phyloP scores from a whole-genome alignment of 2,329 filamentous ascomycete genomes.

The Graphilbum sp. region DNA sequence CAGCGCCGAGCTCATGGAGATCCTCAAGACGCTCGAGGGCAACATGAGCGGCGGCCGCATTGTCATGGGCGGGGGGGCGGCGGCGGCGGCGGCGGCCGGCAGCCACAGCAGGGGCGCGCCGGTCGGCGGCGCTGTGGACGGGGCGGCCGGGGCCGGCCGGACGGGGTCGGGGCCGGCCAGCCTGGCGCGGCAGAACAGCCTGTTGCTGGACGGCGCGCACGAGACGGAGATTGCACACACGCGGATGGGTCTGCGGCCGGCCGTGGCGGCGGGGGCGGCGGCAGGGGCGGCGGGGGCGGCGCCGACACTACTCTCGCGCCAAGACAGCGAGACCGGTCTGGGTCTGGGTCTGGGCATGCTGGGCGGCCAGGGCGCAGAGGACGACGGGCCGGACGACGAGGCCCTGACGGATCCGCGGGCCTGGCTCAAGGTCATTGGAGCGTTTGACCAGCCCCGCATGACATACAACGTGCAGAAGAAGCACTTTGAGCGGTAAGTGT shows the following conservation, averaged over 20 bases:
- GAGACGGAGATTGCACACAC: conserved; percentile 37
- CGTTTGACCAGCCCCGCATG: conserved; percentile 72
- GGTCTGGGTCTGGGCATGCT: too few species aligned
- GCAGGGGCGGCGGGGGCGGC: conserved; percentile 4
- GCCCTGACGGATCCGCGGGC: conserved; percentile 51
- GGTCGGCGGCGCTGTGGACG: background rate
- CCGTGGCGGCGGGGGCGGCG: conserved; percentile 3
- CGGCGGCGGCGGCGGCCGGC: conserved; percentile 21
- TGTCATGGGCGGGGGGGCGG: conserved; percentile 19
- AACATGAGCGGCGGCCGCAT: conserved; percentile 79
- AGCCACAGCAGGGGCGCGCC: background rate
- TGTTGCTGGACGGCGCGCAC: conserved; percentile 39
- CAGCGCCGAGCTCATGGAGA: conserved; percentile 59
- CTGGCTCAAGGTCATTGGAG: conserved; percentile 71
- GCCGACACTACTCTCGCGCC: conserved; percentile 24
- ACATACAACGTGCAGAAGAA: conserved; percentile 68
- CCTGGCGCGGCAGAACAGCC: conserved; percentile 46
- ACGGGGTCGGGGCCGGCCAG: too few species aligned
- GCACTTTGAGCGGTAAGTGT: conserved; percentile 61
- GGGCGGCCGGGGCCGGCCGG: background rate
- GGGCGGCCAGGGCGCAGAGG: conserved; percentile 30
- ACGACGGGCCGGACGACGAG: conserved; percentile 37
- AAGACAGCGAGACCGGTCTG: conserved; percentile 52
- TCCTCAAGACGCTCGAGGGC: conserved; percentile 69
- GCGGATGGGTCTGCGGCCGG: conserved; percentile 34